Conservation (phyloP, 1,284 basidiomycete species). For the Mycosarcoma mackinlayi region DNA sequence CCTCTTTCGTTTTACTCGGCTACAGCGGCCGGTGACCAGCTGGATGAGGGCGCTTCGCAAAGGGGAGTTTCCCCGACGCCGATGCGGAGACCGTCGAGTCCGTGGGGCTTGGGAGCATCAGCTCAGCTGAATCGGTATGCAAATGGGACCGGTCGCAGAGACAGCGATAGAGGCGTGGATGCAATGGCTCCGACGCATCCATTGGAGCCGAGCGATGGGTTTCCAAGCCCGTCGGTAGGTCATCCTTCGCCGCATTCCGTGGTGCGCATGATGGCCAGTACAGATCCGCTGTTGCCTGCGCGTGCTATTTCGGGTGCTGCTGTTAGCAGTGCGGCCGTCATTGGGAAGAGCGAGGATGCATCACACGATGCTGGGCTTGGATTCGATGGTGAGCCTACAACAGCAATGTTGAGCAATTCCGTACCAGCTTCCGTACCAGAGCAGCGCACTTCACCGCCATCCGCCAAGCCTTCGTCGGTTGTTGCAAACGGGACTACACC, state of each 20-base stretch:
- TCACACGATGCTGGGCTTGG: conserved; percentile 10
- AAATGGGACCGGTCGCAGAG: not conserved
- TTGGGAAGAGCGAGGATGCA: not conserved
- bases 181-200: conserved; percentile 3
- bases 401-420: not conserved
- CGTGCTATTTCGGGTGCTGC: conserved; percentile 9
- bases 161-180: not conserved
- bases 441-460: conserved; percentile 10
- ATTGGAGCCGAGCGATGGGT: conserved; percentile 17
- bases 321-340: not conserved
- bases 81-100: conserved; percentile 22
- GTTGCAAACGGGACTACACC: not conserved
- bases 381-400: conserved; percentile 1
- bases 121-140: not conserved
- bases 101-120: conserved; percentile 21
- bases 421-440: not conserved
- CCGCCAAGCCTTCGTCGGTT: not conserved
- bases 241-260: conserved; percentile 34
- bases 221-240: conserved; percentile 6
- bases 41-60: too few relatives aligned
- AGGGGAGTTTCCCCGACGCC: too few relatives aligned
- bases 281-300: conserved; percentile 31
- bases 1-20: conserved; percentile 30
- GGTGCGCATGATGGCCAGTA: conserved; percentile 41
- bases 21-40: not conserved